Percentiles rank a stretch among this genome's conserved stretches.
Evolutionary conservation across 768 basidiomycete species (phyloP).

Genomic region (Leucosporidium yakuticum): DNA sequence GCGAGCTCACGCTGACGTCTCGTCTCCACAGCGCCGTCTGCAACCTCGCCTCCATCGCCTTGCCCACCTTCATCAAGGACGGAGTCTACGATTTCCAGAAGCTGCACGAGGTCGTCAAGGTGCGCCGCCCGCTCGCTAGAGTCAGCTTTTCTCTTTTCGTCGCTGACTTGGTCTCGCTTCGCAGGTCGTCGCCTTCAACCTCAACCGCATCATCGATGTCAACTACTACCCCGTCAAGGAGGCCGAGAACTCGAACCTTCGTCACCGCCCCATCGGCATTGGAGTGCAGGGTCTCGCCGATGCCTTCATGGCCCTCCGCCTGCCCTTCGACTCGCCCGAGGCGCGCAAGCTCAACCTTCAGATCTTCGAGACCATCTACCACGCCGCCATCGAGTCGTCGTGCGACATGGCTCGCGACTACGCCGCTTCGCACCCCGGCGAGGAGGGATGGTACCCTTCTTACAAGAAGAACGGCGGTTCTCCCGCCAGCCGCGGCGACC

Average conservation of each 20-base stretch:
- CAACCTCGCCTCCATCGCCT: conserved; percentile 93
- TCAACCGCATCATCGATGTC: conserved; percentile 87
- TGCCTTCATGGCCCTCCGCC: conserved; percentile 90
- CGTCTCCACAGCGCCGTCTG: conserved; percentile 62
- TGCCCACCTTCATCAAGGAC: conserved; percentile 72
- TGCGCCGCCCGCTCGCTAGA: conserved; percentile 38
- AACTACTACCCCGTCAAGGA: conserved; percentile 95
- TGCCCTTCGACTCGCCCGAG: conserved; percentile 86
- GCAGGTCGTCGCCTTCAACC: conserved; percentile 65
- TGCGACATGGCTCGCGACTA: conserved; percentile 56
- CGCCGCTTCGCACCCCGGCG: conserved; percentile 48
- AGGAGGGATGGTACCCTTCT: conserved; percentile 44
- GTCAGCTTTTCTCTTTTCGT: too few relatives aligned
- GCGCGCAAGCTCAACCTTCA: conserved; percentile 84
- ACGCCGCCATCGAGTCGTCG: conserved; percentile 84
- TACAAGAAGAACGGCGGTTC: conserved; percentile 88
- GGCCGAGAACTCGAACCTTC: conserved; percentile 87
- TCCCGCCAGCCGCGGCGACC: conserved; percentile 76
- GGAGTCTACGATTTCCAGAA: conserved; percentile 82
- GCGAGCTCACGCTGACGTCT: too few relatives aligned
- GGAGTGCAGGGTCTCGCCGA: conserved; percentile 98
- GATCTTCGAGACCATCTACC: conserved; percentile 99
- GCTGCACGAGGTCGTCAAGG: conserved; percentile 87
- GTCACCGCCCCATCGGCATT: conserved; percentile 93
- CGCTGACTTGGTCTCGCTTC: not conserved